Percentiles rank a stretch among this genome's conserved stretches.
These are phyloP conservation scores for Stemphylium beticola DNA, from an alignment of 2,329 filamentous ascomycete species.

Conservation along the genomic window DNA sequence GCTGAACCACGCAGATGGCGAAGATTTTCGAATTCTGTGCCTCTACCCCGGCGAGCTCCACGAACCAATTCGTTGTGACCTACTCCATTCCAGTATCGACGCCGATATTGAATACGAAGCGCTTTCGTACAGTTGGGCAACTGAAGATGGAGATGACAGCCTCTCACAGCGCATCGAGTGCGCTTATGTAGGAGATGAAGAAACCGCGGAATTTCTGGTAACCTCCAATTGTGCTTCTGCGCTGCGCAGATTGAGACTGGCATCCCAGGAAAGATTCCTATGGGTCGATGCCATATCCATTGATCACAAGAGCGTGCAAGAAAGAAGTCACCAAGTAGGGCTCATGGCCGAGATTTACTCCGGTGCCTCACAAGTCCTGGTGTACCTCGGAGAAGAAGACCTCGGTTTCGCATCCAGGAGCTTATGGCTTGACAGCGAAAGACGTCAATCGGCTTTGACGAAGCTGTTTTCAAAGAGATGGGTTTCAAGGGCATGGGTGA, in stretches of 20 bases:
- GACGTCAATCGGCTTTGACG: conserved; percentile 8
- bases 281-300: conserved; percentile 30
- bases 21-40: conserved; percentile 12
- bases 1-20: conserved; percentile 9
- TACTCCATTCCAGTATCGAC: conserved; percentile 11
- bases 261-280: conserved; percentile 7
- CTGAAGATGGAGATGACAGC: conserved; percentile 19
- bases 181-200: conserved; percentile 12
- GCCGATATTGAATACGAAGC: conserved; percentile 25
- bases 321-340: conserved; percentile 22
- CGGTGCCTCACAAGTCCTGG: conserved; percentile 13
- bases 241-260: conserved; percentile 13
- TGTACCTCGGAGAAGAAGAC: conserved; percentile 19
- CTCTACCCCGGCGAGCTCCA: conserved; percentile 12
- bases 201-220: conserved; percentile 1
- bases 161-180: conserved; percentile 14
- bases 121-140: conserved; percentile 31
- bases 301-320: conserved; percentile 19
- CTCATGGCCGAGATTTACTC: conserved; percentile 27
- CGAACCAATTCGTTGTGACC: conserved; percentile 15
- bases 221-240: conserved; percentile 21
- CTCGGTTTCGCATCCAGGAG: conserved; percentile 8
- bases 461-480: conserved; percentile 17
- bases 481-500: conserved; percentile 23
- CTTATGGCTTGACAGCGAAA: conserved; percentile 14